Evolutionary conservation across 768 basidiomycete species (phyloP), one percentile per base, ranked within the genome.

Genomic region (Amanita inopinata): DNA sequence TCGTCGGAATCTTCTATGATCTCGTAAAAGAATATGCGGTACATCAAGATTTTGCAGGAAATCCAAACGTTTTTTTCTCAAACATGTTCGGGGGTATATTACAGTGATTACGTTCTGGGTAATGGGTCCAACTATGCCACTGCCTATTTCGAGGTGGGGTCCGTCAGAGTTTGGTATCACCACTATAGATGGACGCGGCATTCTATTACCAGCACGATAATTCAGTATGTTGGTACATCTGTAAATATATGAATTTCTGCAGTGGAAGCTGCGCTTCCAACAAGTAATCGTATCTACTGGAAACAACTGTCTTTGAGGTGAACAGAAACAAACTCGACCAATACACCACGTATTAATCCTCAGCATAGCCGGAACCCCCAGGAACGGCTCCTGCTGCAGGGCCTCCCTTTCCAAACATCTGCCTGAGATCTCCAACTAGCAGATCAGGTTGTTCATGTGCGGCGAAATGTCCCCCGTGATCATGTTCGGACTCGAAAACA

Each of bases 131-230:
- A 69, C 50, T 86, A 78, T 58, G 67, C 74, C 54, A 68, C 64
- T 23, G 81, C 81, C 0, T 83, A 78, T 62, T 90, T 86, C 50
- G 84, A 88, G 55, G 69, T 89, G 40, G 66, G 70, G 10, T 76
- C 68, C 20, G 65, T 84, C 46, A 38, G 7, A n/a, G 22, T 38
- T 38, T 38, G n/a, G n/a, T n/a, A n/a, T n/a, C n/a, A n/a, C n/a
- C n/a, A n/a, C n/a, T n/a, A n/a, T n/a, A n/a, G n/a, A n/a, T n/a
- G n/a, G n/a, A n/a, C n/a, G n/a, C n/a, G n/a, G n/a, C n/a, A n/a
- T n/a, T n/a, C n/a, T n/a, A n/a, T n/a, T n/a, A n/a, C n/a, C n/a
- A n/a, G n/a, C n/a, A n/a, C n/a, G n/a, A n/a, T n/a, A n/a, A n/a
- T n/a, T n/a, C n/a, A n/a, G n/a, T n/a, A n/a, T n/a, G n/a, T n/a